Conservation (phyloP, 2,329 filamentous ascomycete genomes). For the Diaporthe destruens region DNA sequence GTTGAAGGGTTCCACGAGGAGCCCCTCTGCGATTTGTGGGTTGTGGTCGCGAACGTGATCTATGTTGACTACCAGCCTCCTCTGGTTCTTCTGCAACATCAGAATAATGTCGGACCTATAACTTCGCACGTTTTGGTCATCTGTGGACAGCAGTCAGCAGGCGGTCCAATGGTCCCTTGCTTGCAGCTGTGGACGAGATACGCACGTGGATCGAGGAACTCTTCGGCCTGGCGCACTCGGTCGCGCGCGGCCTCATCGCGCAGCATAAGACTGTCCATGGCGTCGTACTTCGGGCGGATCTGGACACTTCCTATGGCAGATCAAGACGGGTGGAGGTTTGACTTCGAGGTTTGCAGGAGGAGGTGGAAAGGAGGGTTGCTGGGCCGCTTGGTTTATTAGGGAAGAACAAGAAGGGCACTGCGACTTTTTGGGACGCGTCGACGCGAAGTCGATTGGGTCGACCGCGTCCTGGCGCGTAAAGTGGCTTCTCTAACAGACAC, state of each 20-base stretch:
- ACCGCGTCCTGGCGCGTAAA: constrained; percentile 35
- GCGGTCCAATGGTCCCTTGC: neutral
- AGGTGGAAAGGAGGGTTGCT: neutral
- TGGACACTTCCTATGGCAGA: neutral
- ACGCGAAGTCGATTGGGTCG: constrained; percentile 26
- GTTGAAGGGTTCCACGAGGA: constrained; percentile 90
- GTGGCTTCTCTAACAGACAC: constrained; percentile 25
- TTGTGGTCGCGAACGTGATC: constrained; percentile 94
- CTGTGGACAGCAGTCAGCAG: constrained; percentile 48
- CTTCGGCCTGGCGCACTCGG: constrained; percentile 87
- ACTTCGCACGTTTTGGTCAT: constrained; percentile 71
- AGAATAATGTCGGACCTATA: constrained; percentile 91
- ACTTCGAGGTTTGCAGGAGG: neutral
- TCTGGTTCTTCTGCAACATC: constrained; percentile 77
- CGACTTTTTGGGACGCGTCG: constrained; percentile 36
- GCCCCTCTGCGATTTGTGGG: constrained; percentile 79
- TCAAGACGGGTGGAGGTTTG: neutral
- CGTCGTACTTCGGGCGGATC: constrained; percentile 44
- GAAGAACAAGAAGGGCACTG: constrained; percentile 18
- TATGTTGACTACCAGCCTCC: constrained; percentile 79
- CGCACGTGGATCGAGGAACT: constrained; percentile 94
- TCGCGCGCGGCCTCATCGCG: constrained; percentile 87
- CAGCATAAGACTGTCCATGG: constrained; percentile 80
- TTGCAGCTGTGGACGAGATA: constrained; percentile 26
- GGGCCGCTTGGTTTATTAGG: constrained; percentile 7